These are phyloP conservation scores for Eimeria necatrix DNA, from an alignment of 169 alveolate species.

Conservation along the genomic window DNA sequence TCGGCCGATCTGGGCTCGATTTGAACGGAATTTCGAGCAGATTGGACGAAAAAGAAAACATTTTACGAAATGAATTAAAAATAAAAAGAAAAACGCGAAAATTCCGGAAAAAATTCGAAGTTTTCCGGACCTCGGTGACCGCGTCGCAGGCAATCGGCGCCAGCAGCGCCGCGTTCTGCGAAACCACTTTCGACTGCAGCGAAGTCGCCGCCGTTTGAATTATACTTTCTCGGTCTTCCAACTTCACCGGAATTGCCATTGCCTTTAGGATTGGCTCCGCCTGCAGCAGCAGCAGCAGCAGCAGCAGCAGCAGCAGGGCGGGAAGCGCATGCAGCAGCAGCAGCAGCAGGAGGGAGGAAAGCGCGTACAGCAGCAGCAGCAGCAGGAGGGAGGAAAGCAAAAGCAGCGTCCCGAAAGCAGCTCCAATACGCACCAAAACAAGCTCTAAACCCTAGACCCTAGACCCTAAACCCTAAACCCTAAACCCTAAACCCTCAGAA, in stretches of 20 bases:
- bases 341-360: neutral
- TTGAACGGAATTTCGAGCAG: neutral
- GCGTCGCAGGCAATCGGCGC: conserved; percentile 99
- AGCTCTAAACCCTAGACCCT: neutral
- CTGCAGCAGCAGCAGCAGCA: conserved; percentile 67
- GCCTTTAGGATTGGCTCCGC: conserved; percentile 95
- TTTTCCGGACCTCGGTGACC: conserved; percentile 89
- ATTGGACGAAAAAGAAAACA: no score
- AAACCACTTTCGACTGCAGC: conserved; percentile 98
- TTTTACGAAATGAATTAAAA: no score
- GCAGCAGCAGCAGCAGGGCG: neutral
- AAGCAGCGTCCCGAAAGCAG: neutral
- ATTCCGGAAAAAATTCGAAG: no score
- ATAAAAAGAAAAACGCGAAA: no score
- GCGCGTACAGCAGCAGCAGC: neutral
- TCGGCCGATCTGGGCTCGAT: neutral
- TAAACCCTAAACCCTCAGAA: no score
- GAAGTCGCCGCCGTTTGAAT: conserved; percentile 97
- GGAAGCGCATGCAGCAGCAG: neutral
- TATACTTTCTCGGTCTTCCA: conserved; percentile 96
- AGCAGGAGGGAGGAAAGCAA: neutral
- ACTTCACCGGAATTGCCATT: conserved; percentile 96
- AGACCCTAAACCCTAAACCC: conserved; percentile 35
- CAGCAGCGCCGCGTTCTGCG: conserved; percentile 96
- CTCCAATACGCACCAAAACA: neutral